A percentile compares a stretch with the other conserved stretches of the same genome.
These are phyloP conservation scores for Vitis labrusca DNA, from an alignment of 164 flowering plant genomes.

Conservation along the genomic window DNA sequence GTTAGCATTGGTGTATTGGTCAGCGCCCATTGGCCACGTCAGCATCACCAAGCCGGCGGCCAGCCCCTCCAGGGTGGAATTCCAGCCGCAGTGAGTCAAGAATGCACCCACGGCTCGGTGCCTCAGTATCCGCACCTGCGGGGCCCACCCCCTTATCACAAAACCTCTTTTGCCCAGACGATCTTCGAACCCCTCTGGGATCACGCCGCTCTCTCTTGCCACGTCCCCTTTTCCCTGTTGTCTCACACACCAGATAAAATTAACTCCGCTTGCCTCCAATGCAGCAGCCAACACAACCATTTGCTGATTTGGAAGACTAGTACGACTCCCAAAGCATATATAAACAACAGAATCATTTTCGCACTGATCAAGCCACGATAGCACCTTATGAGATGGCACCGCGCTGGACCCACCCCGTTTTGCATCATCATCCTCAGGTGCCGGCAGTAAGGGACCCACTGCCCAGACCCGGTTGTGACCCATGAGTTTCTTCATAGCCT, in stretches of 20 bases:
- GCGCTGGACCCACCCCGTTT: constrained; percentile 21
- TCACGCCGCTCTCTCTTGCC: constrained; percentile 7
- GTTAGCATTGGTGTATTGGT: constrained; percentile 3
- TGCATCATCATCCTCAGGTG: not conserved
- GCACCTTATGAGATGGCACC: constrained; percentile 10
- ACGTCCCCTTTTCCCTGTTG: constrained; percentile 17
- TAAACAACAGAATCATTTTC: constrained; percentile 31
- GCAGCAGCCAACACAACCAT: constrained; percentile 31
- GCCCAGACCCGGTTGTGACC: constrained; percentile 35
- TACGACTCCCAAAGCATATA: constrained; percentile 45
- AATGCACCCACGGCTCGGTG: constrained; percentile 47
- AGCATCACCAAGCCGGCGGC: constrained; percentile 42
- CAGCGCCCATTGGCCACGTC: constrained; percentile 51
- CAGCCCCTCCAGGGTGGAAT: constrained; percentile 44
- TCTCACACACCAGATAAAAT: constrained; percentile 36
- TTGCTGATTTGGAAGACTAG: constrained; percentile 14
- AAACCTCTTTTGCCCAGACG: constrained; percentile 34
- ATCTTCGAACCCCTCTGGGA: constrained; percentile 36
- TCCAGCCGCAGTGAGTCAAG: constrained; percentile 64
- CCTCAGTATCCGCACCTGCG: constrained; percentile 40
- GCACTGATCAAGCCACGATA: constrained; percentile 37
- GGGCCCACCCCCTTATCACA: constrained; percentile 45
- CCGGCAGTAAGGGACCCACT: constrained; percentile 36
- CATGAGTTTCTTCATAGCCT: constrained; percentile 11
- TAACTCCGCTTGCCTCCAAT: constrained; percentile 37